Conservation (phyloP, 768 basidiomycete genomes). For the Lenzites betulinus region DNA sequence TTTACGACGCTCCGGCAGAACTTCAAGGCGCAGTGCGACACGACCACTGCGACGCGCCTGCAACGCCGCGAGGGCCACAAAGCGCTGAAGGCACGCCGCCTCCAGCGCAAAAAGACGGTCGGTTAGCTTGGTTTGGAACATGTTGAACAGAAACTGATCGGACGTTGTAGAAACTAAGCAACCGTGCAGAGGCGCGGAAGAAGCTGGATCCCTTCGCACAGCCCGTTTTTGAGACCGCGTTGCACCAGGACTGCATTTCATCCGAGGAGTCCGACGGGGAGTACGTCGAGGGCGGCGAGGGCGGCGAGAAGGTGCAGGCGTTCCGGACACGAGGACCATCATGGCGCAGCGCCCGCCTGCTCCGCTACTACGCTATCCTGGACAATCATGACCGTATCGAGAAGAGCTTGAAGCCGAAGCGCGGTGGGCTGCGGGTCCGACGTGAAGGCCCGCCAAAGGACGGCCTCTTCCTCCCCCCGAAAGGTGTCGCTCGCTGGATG, state of each 20-base stretch:
- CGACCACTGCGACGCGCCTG: conserved; percentile 40
- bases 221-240: conserved; percentile 66
- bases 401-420: conserved; percentile 49
- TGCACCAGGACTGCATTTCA: conserved; percentile 79
- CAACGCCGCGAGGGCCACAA: conserved; percentile 63
- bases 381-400: conserved; percentile 58
- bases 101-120: conserved; percentile 64
- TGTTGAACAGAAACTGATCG: conserved; percentile 9
- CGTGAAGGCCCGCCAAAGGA: conserved; percentile 57
- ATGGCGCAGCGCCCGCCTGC: conserved; percentile 70
- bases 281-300: conserved; percentile 31
- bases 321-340: conserved; percentile 58
- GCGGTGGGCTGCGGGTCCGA: conserved; percentile 62
- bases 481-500: conserved; percentile 73
- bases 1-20: conserved; percentile 71
- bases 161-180: conserved; percentile 60
- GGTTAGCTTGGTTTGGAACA: conserved; percentile 28
- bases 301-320: conserved; percentile 36
- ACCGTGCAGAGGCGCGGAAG: conserved; percentile 61
- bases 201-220: conserved; percentile 57
- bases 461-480: conserved; percentile 58
- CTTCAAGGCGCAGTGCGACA: conserved; percentile 61
- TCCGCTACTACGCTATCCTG: conserved; percentile 59
- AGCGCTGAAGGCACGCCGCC: conserved; percentile 59
- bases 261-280: conserved; percentile 75